phyloP scores from a whole-genome alignment of 306 rosid species.

The Inga oerstediana region DNA sequence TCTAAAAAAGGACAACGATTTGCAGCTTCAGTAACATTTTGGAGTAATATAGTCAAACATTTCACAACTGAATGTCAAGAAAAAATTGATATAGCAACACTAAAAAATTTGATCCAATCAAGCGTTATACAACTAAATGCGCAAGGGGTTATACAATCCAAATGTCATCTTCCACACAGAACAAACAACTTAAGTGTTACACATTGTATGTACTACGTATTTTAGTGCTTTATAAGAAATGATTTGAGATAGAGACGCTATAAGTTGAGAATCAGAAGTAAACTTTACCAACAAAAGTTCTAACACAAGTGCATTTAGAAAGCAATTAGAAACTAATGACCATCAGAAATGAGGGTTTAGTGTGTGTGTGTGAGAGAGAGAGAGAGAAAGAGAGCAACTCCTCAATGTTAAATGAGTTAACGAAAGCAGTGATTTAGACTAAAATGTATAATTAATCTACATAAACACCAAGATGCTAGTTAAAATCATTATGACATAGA shows the following conservation, averaged over 20 bases:
- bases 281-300: not conserved
- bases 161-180: not conserved
- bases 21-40: not conserved
- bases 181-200: not conserved
- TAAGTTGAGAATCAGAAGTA: not conserved
- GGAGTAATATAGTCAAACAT: not conserved
- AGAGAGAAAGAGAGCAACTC: not conserved
- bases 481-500: not conserved
- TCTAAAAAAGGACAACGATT: not conserved
- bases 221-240: not conserved
- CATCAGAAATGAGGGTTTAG: not conserved
- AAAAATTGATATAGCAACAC: not conserved
- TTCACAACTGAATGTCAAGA: not conserved
- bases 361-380: not conserved
- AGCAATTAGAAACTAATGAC: not conserved
- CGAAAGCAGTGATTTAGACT: not conserved
- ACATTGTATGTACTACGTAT: not conserved
- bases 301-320: not conserved
- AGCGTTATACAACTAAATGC: not conserved
- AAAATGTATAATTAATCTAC: not conserved
- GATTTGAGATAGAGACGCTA: not conserved
- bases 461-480: conserved; percentile 21
- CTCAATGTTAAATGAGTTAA: not conserved
- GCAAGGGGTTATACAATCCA: not conserved
- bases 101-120: not conserved